Base-by-base conservation (phyloP, 169 alveolate genomes). In the Neospora caninum region DNA sequence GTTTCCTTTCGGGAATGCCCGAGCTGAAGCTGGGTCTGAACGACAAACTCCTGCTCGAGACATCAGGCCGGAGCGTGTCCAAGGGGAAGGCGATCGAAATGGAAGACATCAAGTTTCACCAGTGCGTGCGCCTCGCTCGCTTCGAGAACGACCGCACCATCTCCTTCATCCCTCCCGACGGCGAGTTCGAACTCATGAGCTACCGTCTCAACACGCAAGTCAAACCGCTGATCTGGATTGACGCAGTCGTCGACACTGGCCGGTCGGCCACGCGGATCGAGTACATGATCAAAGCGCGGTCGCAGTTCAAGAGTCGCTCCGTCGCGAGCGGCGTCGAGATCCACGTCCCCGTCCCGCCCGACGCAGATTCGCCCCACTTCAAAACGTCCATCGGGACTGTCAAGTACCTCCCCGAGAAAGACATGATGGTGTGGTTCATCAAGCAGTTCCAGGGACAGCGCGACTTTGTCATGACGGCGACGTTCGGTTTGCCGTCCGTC, bases 61-160 rank as follows among this genome's bases (percentile, higher is more conserved):
- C 54, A 88, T 96, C 97, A 54, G 96, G 95, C 36, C 92, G 91
- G 41, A 82, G 91, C 27, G 42, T 80, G 88, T 78, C 88, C 64
- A 42, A 95, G 97, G 86, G 98, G 97, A 42, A 78, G 98, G 92
- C 94, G 96, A 53, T 99, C 29, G 99, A 99, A 93, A 96, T 99
- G 97, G 99, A 99, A 95, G 99, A 99, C 95, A 98, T 99, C 80
- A 99, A 99, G 96, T 99, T 99, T 97, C 99, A 99, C 94, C 99
- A 99, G 93, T 99, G 97, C 92, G 97, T 97, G 69, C 97, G 97
- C 58, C 96, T 97, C 36, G 97, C 99, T 20, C 97, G 98, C 89
- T 99, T 99, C 94, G 99, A 99, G 96, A 97, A 97, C 91, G 99
- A 99, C 93, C 97, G 99, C 93, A 98, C 99, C 38, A 99, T 99